Base-by-base conservation (phyloP, 176 grass and related monocot genomes). In the Ananas comosus region DNA sequence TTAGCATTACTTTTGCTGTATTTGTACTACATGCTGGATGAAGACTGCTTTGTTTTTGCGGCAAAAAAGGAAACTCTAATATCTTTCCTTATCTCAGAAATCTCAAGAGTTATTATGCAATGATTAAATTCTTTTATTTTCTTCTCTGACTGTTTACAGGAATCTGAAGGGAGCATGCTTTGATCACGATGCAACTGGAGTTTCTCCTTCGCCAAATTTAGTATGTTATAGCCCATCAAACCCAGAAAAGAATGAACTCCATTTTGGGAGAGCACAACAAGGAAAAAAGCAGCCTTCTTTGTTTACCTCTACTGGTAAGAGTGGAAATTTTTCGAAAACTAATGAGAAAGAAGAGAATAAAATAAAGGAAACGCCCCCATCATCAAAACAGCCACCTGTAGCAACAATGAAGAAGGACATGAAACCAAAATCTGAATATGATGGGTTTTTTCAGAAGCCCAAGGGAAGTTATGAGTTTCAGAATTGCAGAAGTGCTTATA, bases 341-440 rank as follows among this genome's bases (percentile, higher is more conserved):
- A 18, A n/a, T 22, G 56, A 61, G 21, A 19, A 61, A 61, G 21
- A 7, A 4, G 21, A 22, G 10, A 18, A 61, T 4, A 18, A 19
- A 10, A 13, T 22, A 19, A 19, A 11, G 65, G 16, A 67, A 67
- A n/a, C 18, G 28, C 65, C 16, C 10, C 65, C 16, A 49, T 16
- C 65, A 67, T 67, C 65, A 67, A 67, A 47, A 47, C 65, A 13
- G 10, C 28, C 65, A 67, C 13, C 13, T 67, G 48, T 49, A 47
- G 25, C 16, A 29, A n/a, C 12, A 67, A 18, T 2, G 3, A 49
- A 67, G 28, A 67, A n/a, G 48, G 16, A 2, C 29, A n/a, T 13
- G 17, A 67, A 67, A 47, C 13, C 12, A 2, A 49, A 33, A 67
- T 47, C 28, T 67, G 65, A 67, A 47, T n/a, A 17, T 10, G 65